A percentile compares a stretch with the other conserved stretches of the same genome.
Conservation (phyloP, 169 alveolate species). For the Plasmodium cynomolgi region DNA sequence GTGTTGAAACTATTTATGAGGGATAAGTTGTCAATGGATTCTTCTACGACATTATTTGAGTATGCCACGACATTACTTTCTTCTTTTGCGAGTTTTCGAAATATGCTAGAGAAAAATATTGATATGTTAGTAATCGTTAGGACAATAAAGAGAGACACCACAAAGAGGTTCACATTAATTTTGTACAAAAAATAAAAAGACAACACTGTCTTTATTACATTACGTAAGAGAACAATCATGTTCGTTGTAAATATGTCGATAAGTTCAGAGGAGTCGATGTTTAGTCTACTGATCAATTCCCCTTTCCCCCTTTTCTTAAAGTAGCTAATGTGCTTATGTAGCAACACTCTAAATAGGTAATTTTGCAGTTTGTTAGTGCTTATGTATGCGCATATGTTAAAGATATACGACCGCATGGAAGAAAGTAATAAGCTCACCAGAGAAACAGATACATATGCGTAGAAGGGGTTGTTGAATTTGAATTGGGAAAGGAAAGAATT, state of each 20-base stretch:
- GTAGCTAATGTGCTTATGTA: constrained; percentile 30
- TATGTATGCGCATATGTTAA: constrained; percentile 62
- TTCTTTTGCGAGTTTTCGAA: constrained; percentile 62
- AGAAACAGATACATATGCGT: constrained; percentile 31
- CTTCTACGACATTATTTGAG: constrained; percentile 51
- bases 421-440: constrained; percentile 41
- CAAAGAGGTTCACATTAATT: constrained; percentile 44
- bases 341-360: constrained; percentile 35
- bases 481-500: constrained; percentile 1
- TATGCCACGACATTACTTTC: constrained; percentile 48
- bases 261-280: constrained; percentile 52
- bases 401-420: constrained; percentile 38
- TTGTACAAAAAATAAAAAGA: constrained; percentile 66
- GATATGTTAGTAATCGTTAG: constrained; percentile 45
- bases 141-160: constrained; percentile 52
- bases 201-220: constrained; percentile 42
- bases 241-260: constrained; percentile 69
- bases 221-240: constrained; percentile 39
- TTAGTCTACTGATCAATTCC: constrained; percentile 63
- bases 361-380: constrained; percentile 59
- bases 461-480: constrained; percentile 24
- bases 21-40: constrained; percentile 25
- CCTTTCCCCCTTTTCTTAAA: constrained; percentile 64
- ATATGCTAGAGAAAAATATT: constrained; percentile 43
- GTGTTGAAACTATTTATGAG: constrained; percentile 49